phyloP scores from a whole-genome alignment of 2,329 filamentous ascomycete species.

The Cladosporium colombiae region DNA sequence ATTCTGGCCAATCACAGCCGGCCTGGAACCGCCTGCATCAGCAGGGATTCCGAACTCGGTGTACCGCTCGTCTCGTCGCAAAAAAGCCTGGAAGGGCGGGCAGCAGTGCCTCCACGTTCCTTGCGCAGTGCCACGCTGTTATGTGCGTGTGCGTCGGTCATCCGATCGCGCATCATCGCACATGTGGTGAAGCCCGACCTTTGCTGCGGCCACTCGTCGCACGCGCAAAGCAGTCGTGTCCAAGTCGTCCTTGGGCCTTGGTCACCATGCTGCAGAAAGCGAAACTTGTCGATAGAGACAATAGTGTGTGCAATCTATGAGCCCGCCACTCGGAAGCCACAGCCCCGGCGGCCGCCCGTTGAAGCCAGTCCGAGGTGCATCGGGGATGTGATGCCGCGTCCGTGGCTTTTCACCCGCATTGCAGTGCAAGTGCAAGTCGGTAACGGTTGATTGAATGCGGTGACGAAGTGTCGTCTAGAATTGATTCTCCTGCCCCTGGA shows the following conservation, averaged over 20 bases:
- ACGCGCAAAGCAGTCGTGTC: constrained; percentile 2
- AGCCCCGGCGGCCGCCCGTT: constrained; percentile 9
- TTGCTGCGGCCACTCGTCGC: constrained; percentile 13
- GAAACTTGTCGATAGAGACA: constrained; percentile 5
- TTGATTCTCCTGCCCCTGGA: constrained; percentile 2
- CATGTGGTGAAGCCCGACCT: constrained; percentile 14
- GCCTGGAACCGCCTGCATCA: not conserved
- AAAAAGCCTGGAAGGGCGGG: not conserved
- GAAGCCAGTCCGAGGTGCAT: not conserved
- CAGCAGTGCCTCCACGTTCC: constrained; percentile 14
- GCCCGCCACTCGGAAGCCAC: constrained; percentile 13
- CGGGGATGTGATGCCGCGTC: constrained; percentile 16
- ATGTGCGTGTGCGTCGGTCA: not conserved
- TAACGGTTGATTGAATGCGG: not conserved
- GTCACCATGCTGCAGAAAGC: constrained; percentile 3
- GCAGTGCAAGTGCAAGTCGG: not conserved
- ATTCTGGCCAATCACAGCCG: constrained; percentile 13
- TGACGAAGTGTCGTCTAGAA: not conserved
- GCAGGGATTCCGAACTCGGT: constrained; percentile 1
- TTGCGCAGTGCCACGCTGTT: constrained; percentile 8
- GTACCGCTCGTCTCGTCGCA: not conserved
- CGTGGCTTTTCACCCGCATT: constrained; percentile 15
- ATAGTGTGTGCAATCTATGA: constrained; percentile 9
- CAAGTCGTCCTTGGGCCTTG: not conserved
- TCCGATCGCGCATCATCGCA: constrained; percentile 4